A percentile compares a stretch with the other conserved stretches of the same genome.
Conservation (phyloP, 1,139 yeast species). For the Geotrichum cucujoidarum region DNA sequence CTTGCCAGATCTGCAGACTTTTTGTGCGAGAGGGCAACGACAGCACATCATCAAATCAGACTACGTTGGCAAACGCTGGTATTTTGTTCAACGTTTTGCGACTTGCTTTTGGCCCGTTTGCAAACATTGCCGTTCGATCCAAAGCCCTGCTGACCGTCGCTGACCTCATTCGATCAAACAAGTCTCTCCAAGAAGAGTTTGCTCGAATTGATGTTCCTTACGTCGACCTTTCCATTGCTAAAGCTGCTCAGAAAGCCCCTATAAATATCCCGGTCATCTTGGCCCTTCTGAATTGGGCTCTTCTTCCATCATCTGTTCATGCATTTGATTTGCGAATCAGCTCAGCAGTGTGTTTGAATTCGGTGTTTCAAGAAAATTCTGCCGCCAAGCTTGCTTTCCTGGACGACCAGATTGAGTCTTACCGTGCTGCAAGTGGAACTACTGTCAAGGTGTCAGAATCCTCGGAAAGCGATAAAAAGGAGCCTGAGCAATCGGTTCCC, state of each 20-base stretch:
- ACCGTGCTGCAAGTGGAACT: constrained; percentile 27
- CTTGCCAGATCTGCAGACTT: constrained; percentile 67
- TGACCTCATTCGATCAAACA: constrained; percentile 63
- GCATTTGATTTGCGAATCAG: constrained; percentile 75
- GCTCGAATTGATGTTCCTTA: constrained; percentile 87
- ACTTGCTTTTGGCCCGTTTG: constrained; percentile 57
- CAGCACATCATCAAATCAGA: constrained; percentile 57
- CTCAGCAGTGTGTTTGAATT: constrained; percentile 58
- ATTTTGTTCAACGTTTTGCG: constrained; percentile 61
- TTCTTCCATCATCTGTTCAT: constrained; percentile 75
- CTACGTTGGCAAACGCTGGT: constrained; percentile 55
- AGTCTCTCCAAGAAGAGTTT: constrained; percentile 60
- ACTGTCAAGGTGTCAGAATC: constrained; percentile 13
- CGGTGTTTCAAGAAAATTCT: constrained; percentile 61
- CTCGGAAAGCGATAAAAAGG: constrained; percentile 7
- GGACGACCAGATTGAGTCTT: constrained; percentile 55
- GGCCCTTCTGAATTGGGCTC: constrained; percentile 77
- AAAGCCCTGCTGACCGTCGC: constrained; percentile 70
- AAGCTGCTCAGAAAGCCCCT: constrained; percentile 30
- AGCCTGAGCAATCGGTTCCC: constrained; percentile 8
- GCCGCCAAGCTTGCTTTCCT: constrained; percentile 59
- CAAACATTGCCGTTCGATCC: constrained; percentile 61
- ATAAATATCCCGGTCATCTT: constrained; percentile 58
- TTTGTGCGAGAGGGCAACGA: constrained; percentile 75
- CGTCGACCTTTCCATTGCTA: constrained; percentile 73